A percentile compares a stretch with the other conserved stretches of the same genome.
Conservation (phyloP, 1,284 basidiomycete species). For the Fomitopsis betulina region DNA sequence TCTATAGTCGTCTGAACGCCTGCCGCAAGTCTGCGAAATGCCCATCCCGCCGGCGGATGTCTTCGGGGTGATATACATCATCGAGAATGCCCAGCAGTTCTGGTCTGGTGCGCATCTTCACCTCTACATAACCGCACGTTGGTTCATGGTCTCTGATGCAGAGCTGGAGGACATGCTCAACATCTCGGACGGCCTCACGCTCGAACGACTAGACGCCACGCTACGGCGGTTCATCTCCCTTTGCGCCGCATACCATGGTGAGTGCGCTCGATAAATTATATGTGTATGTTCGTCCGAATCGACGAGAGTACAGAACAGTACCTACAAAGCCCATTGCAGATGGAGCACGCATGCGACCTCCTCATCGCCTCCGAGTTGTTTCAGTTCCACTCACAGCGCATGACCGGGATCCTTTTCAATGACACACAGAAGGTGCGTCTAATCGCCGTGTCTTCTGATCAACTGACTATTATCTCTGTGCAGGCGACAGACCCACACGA, state of each 20-base stretch:
- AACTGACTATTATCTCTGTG: slow-evolving; percentile 2
- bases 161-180: slow-evolving; percentile 83
- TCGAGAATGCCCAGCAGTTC: slow-evolving; percentile 78
- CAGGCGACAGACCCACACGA: slow-evolving; percentile 88
- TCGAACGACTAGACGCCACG: slow-evolving; percentile 74
- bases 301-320: slow-evolving; percentile 58
- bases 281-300: not conserved
- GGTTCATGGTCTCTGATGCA: slow-evolving; percentile 24
- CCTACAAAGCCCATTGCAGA: slow-evolving; percentile 73
- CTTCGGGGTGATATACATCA: slow-evolving; percentile 74
- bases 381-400: slow-evolving; percentile 82
- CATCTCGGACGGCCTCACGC: slow-evolving; percentile 60
- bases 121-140: not conserved
- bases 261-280: not conserved
- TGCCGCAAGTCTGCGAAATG: slow-evolving; percentile 4
- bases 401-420: slow-evolving; percentile 74
- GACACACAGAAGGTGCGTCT: slow-evolving; percentile 62
- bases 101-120: slow-evolving; percentile 65
- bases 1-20: not conserved
- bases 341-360: slow-evolving; percentile 74
- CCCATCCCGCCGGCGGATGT: slow-evolving; percentile 24
- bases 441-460: not conserved
- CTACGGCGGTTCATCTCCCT: slow-evolving; percentile 74
- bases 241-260: slow-evolving; percentile 83
- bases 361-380: slow-evolving; percentile 84